Evolutionary conservation across 257 asterid species (phyloP), one percentile per base, ranked within the genome.

Genomic region (Thymus mandschuricus): DNA sequence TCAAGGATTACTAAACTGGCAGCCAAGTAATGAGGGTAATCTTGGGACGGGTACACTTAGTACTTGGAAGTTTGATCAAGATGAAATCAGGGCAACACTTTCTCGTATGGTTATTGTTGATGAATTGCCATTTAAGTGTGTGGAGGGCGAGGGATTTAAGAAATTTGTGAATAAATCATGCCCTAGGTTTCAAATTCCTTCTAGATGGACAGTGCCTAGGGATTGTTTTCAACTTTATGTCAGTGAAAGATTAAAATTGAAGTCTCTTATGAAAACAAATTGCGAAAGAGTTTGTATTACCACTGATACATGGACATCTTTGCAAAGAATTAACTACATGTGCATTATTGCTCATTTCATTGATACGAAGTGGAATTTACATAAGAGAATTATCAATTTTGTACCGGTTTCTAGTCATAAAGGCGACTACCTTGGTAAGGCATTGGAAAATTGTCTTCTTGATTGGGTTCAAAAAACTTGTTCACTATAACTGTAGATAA

Each of bases 361-460:
- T 43, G 55, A 63, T 63, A 43, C 43, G 28, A 55, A 43, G 9
- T 63, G 55, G 40, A 63, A 63, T 10, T 40, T 43, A 21, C 54
- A 63, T 10, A 63, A 41, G 38, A 34, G 6, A 0, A 64, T 64
- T 8, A 21, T 44, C 3, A 44, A 34, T 31, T 67, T 50, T 67
- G 62, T 67, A 5, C 46, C 63, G 1, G 40, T 67, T 50, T 11
- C 50, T 67, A 35, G 63, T 15, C 63, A 67, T 67, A 67, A 15
- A 35, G 64, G 52, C 10, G 43, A 54, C 7, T 68, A 54, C 40
- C 30, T 68, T 38, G 43, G 73, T 21, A 68, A 40, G 35, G 5
- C 54, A 35, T 2, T 68, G 4, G 54, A 54, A 35, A 27, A 13
- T 35, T 52, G 64, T 52, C 7, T 68, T 13, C 51, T 51, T 68